These are phyloP conservation scores for Elsinoe perseae DNA, from an alignment of 2,329 filamentous ascomycete genomes.

Conservation along the genomic window DNA sequence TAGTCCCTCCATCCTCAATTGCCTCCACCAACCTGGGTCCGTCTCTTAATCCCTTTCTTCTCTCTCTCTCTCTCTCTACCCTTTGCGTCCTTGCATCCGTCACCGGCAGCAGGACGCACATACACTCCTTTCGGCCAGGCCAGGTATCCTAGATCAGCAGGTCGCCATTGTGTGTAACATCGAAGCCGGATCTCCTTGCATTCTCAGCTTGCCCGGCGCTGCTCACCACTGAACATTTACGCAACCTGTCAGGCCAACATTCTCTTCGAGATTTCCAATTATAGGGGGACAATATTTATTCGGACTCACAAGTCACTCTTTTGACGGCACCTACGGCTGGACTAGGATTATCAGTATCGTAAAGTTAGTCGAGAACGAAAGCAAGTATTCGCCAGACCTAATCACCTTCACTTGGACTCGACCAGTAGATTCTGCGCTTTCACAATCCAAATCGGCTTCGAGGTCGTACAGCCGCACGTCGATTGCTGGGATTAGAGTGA, in stretches of 20 bases:
- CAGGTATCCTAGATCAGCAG: not conserved
- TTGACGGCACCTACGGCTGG: not conserved
- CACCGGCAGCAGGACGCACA: not conserved
- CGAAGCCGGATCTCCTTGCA: not conserved
- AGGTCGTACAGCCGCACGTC: not conserved
- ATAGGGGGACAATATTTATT: not conserved
- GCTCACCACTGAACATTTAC: conserved; percentile 7
- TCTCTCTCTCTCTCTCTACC: not conserved
- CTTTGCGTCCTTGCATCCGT: not conserved
- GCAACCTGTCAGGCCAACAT: conserved; percentile 1
- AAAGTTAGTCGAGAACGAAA: not conserved
- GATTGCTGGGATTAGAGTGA: conserved; percentile 1
- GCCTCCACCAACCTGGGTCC: conserved; percentile 8
- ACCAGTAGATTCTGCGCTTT: not conserved
- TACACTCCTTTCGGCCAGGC: conserved; percentile 6
- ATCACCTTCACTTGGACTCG: not conserved
- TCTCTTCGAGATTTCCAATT: not conserved
- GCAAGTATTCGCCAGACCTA: not conserved
- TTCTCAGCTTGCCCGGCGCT: not conserved
- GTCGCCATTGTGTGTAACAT: conserved; percentile 10
- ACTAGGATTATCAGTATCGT: not conserved
- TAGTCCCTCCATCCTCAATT: not conserved
- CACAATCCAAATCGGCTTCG: not conserved
- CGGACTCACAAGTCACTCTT: not conserved
- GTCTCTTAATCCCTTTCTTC: not conserved